Evolutionary conservation across 257 asterid species (phyloP).

Genomic region (Echites panduratus): DNA sequence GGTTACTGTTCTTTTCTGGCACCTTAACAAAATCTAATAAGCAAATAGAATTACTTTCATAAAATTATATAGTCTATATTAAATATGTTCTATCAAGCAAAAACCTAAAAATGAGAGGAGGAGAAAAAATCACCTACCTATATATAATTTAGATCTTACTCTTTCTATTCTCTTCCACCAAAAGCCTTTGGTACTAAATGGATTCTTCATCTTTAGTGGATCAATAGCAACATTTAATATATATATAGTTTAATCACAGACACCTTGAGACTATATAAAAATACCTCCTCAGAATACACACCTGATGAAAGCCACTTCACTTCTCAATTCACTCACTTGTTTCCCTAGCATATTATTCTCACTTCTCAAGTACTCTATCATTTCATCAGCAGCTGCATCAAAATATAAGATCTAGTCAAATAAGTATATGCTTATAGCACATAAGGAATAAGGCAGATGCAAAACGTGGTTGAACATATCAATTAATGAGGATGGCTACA

Average conservation of each 20-base stretch:
- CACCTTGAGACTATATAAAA: no score
- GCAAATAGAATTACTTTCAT: not conserved
- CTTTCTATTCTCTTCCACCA: conserved; percentile 65
- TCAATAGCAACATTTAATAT: no score
- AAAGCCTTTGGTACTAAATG: conserved; percentile 48
- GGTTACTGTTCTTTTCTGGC: not conserved
- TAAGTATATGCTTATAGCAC: not conserved
- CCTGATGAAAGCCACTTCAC: no score
- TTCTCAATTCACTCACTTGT: no score
- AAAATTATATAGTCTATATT: not conserved
- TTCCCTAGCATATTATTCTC: conserved; percentile 63
- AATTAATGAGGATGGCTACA: not conserved
- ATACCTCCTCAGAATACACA: no score
- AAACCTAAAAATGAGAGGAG: not conserved
- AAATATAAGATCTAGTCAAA: conserved; percentile 12
- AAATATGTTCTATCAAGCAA: not conserved
- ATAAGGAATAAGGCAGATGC: no score
- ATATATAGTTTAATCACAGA: conserved; percentile 33
- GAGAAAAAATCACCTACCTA: not conserved
- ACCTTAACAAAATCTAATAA: not conserved
- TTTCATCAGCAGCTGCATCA: conserved; percentile 68
- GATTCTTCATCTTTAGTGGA: no score
- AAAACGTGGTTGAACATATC: no score
- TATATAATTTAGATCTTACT: conserved; percentile 39
- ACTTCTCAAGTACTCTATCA: conserved; percentile 52